Evolutionary conservation across 768 basidiomycete genomes (phyloP).

Genomic region (Tephrocybe sp.): DNA sequence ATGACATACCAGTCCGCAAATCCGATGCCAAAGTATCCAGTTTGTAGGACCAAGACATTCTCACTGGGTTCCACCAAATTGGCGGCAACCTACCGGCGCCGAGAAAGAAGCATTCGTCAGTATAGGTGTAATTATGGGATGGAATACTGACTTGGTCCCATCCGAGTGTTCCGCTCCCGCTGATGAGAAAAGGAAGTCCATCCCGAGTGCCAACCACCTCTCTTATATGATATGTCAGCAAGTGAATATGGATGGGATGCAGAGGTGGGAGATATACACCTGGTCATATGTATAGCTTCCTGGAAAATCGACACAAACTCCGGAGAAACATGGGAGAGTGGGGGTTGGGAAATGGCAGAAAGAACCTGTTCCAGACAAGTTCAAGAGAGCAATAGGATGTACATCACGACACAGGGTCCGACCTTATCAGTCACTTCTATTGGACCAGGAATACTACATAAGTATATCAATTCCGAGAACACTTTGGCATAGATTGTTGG

Average conservation of each 20-base stretch:
- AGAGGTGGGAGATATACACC: conserved; percentile 31
- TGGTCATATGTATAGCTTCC: conserved; percentile 72
- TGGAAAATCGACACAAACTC: conserved; percentile 80
- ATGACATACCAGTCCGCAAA: conserved; percentile 70
- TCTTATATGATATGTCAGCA: conserved; percentile 28
- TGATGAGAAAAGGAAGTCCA: conserved; percentile 80
- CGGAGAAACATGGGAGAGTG: conserved; percentile 77
- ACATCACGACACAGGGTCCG: not conserved
- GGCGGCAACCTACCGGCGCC: conserved; percentile 58
- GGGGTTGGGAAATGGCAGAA: conserved; percentile 77
- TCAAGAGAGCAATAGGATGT: not conserved
- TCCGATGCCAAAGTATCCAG: conserved; percentile 88
- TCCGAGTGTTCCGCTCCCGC: conserved; percentile 86
- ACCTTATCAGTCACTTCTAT: conserved; percentile 42
- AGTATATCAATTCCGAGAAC: not conserved
- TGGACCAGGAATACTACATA: conserved; percentile 46
- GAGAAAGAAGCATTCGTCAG: not conserved
- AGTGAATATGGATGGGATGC: not conserved
- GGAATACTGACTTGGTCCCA: conserved; percentile 71
- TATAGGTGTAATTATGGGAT: not conserved
- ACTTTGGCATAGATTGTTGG: not conserved
- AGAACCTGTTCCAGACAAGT: conserved; percentile 49
- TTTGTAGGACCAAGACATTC: conserved; percentile 72
- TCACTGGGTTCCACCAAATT: conserved; percentile 79
- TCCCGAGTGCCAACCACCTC: conserved; percentile 64